These are phyloP conservation scores for Penicillium sp. DNA, from an alignment of 2,329 filamentous ascomycete genomes.

Conservation along the genomic window DNA sequence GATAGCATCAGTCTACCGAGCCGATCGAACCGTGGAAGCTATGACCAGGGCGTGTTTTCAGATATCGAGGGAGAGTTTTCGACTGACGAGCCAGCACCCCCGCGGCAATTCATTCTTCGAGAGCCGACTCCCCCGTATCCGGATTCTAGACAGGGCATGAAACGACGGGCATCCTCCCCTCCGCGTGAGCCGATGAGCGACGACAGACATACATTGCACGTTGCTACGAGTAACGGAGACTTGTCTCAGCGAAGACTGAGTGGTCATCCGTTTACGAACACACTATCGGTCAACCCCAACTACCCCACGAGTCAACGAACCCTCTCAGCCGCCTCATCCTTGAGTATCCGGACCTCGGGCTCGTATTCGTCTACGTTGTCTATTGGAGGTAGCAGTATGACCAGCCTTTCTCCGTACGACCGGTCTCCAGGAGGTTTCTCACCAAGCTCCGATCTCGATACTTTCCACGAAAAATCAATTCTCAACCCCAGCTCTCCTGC, in stretches of 20 bases:
- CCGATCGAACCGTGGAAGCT: slow-evolving; percentile 60
- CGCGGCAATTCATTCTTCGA: slow-evolving; percentile 40
- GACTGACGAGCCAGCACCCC: slow-evolving; percentile 39
- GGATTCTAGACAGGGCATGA: slow-evolving; percentile 56
- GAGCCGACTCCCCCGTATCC: slow-evolving; percentile 41
- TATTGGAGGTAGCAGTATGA: slow-evolving; percentile 61
- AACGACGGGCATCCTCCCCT: slow-evolving; percentile 64
- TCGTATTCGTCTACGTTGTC: slow-evolving; percentile 66
- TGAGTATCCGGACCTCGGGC: slow-evolving; percentile 56
- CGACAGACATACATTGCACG: slow-evolving; percentile 36
- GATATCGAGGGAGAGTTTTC: slow-evolving; percentile 47
- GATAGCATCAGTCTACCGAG: slow-evolving; percentile 52
- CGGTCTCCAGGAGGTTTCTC: slow-evolving; percentile 62
- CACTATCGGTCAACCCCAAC: slow-evolving; percentile 54
- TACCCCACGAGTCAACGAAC: slow-evolving; percentile 61
- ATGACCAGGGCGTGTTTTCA: slow-evolving; percentile 60
- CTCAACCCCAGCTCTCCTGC: slow-evolving; percentile 49
- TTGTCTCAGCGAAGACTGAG: slow-evolving; percentile 56
- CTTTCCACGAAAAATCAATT: slow-evolving; percentile 54
- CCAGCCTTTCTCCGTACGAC: slow-evolving; percentile 63
- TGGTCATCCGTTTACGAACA: slow-evolving; percentile 55
- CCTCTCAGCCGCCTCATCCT: slow-evolving; percentile 65
- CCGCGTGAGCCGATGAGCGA: slow-evolving; percentile 53
- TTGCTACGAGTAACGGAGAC: slow-evolving; percentile 49
- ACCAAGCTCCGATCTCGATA: slow-evolving; percentile 56